Evolutionary conservation across 1,284 basidiomycete genomes (phyloP), one percentile per base, ranked within the genome.

Genomic region (Ganoderma boninense): DNA sequence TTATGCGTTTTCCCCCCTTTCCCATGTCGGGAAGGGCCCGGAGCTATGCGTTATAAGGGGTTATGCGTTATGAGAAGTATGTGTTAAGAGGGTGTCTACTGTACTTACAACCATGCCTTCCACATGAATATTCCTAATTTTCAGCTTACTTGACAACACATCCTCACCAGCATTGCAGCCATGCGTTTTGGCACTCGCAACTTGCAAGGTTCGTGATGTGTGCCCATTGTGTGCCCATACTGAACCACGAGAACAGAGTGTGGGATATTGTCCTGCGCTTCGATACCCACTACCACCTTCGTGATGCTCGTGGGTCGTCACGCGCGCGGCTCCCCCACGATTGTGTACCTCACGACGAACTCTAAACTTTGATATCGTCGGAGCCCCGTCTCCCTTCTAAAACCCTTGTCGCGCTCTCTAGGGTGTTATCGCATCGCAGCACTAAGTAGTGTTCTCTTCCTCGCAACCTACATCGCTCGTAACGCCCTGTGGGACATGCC

Each of bases 401-500:
- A 6, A 18, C 16, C 6, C 54, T 57, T 29, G 26, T 29, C 26
- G 26, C 26, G 26, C 26, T 29, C 26, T 35, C 32, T 1, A 35
- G 29, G 20, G 26, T 56, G 29, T 32, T 32, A 32, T 32, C 32
- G 32, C 32, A 13, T 29, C 7, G 16, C 10, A 16, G 6, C 35
- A 29, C 26, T 29, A 29, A 2, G 26, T 29, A 29, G 26, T 29
- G 26, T 29, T 29, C 26, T 29, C 26, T 29, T 29, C 26, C 26
- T 29, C 26, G 26, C 26, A 29, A 29, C 26, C 26, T 29, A 29
- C 26, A 29, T 29, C 26, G 26, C 26, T 29, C 26, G 26, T 29
- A 29, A 29, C 26, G 26, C 26, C 26, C 26, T 29, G 26, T 29
- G 26, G 26, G 2, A 29, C 26, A 81, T 81, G 80, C 71, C 79